phyloP scores from a whole-genome alignment of 805 yeast species.

The Kuraishia hungarica region DNA sequence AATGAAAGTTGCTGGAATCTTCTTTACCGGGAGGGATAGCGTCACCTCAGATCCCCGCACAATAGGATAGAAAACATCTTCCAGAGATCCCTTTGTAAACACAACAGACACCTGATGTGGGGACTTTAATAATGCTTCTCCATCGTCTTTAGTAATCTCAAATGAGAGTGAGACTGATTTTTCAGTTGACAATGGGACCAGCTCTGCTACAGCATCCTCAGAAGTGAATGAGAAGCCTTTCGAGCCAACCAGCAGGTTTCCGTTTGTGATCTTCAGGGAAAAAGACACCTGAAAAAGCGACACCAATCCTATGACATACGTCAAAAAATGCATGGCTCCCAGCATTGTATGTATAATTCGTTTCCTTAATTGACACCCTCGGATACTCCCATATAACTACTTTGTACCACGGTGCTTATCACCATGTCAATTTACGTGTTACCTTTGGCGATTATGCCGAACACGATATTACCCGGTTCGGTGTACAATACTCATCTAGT shows the following conservation, averaged over 20 bases:
- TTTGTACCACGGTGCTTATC: background rate
- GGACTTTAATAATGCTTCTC: background rate
- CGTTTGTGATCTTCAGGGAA: background rate
- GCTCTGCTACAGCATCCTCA: background rate
- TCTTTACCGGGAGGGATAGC: background rate
- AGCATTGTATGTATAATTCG: background rate
- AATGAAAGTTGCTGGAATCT: conserved; percentile 1
- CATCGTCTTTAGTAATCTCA: background rate
- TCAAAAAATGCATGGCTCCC: background rate
- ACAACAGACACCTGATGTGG: conserved; percentile 1
- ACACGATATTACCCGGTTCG: background rate
- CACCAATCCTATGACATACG: background rate
- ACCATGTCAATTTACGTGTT: background rate
- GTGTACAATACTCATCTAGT: background rate
- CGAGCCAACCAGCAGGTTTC: background rate
- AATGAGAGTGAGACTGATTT: background rate
- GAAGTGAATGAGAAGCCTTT: background rate
- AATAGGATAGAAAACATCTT: background rate
- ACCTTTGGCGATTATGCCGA: background rate
- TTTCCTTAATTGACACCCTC: background rate
- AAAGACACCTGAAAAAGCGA: background rate
- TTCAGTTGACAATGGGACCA: background rate
- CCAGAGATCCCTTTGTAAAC: background rate
- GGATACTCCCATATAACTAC: background rate
- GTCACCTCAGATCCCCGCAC: background rate